Evolutionary conservation across 2,329 filamentous ascomycete genomes (phyloP), one percentile per base, ranked within the genome.

Genomic region (Botrytis galanthina): DNA sequence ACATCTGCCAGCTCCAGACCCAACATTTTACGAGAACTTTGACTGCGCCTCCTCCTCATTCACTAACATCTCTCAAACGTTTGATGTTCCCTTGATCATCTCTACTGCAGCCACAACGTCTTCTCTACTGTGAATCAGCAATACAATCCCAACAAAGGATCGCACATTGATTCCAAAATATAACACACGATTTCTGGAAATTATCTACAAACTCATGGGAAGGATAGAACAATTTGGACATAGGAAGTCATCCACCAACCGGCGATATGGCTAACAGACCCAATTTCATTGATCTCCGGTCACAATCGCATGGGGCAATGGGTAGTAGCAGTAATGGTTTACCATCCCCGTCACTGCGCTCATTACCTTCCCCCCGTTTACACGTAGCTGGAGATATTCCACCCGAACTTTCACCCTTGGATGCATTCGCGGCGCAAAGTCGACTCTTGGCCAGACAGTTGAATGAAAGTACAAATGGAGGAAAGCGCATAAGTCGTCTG

Each of bases 361-460:
- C 75, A 48, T 73, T 78, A 10, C 77, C 78, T 46, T 94, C 92
- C n/a, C 92, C 92, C 60, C 90, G 92, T 75, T 84, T 94, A 74
- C 92, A 94, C 82, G 87, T 93, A 73, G 92, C 92, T 73, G 93
- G 93, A 75, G 93, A 95, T 78, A 88, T 92, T 1, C 95, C 96
- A 32, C 96, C 96, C 8, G 93, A 96, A 70, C 87, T 98, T 73
- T 98, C 96, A 12, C 96, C 96, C 18, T 88, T 99, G 76, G 96
- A 99, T 86, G 95, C 95, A 66, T 97, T 99, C 81, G 95, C 95
- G 35, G 87, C 95, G 75, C 95, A 98, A 81, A 97, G 95, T 78
- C 91, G 95, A 73, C 85, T 97, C 78, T 88, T 99, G 70, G 94
- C 94, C 57, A 93, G 90, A 83, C 92, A 97, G 83, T 89, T 99